phyloP scores from a whole-genome alignment of 768 basidiomycete species.

The Mycena olivaceomarginata region DNA sequence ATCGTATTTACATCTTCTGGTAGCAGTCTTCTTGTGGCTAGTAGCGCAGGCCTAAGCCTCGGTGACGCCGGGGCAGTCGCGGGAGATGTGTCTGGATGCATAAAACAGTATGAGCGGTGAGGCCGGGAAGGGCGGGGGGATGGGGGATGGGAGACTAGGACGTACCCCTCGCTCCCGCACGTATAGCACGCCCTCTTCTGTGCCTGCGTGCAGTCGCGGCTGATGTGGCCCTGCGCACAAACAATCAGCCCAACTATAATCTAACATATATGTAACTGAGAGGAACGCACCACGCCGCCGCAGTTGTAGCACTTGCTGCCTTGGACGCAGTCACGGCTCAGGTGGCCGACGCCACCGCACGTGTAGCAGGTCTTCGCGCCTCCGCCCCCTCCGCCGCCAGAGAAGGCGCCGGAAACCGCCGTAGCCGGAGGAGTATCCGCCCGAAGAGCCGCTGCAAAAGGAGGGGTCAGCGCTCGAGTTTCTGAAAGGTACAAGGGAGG shows the following conservation, averaged over 20 bases:
- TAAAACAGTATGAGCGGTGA: neutral
- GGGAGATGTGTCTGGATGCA: constrained; percentile 80
- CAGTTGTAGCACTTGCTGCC: constrained; percentile 95
- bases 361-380: constrained; percentile 72
- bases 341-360: constrained; percentile 91
- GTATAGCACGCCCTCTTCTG: constrained; percentile 91
- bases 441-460: no score
- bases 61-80: constrained; percentile 80
- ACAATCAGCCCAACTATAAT: neutral
- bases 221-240: constrained; percentile 83
- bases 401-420: constrained; percentile 49
- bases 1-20: no score
- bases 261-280: neutral
- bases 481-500: no score
- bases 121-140: neutral
- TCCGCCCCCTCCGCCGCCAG: constrained; percentile 33
- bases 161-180: constrained; percentile 87
- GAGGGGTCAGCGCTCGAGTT: no score
- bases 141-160: constrained; percentile 22
- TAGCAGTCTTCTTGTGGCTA: no score
- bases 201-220: constrained; percentile 89
- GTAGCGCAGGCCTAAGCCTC: constrained; percentile 44
- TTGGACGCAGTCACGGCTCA: constrained; percentile 91
- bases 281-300: constrained; percentile 76
- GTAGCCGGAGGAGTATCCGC: constrained; percentile 39